A percentile compares a stretch with the other conserved stretches of the same genome.
These are phyloP conservation scores for Saccharum officinarum DNA, from an alignment of 176 grass and related monocot genomes.

Conservation along the genomic window DNA sequence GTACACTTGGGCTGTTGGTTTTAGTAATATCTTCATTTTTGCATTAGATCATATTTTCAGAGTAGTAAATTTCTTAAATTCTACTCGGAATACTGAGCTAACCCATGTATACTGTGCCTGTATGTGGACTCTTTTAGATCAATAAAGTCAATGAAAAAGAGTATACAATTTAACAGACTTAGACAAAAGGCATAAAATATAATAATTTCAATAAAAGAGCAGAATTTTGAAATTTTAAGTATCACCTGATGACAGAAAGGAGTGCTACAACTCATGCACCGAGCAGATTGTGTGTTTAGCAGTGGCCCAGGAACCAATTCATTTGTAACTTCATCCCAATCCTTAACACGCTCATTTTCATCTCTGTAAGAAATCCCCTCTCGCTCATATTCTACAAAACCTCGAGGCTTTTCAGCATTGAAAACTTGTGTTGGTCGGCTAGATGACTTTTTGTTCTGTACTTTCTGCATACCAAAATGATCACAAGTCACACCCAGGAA, in stretches of 20 bases:
- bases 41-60: neutral
- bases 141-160: neutral
- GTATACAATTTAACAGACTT: neutral
- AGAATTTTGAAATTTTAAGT: neutral
- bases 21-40: neutral
- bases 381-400: conserved; percentile 48
- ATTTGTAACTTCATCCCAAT: conserved; percentile 63
- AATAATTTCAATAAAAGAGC: neutral
- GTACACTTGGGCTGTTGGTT: neutral
- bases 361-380: conserved; percentile 45
- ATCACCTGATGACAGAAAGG: conserved; percentile 83
- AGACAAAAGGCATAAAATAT: neutral
- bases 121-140: neutral
- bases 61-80: neutral
- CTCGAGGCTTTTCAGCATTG: conserved; percentile 47
- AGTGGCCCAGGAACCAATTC: conserved; percentile 49
- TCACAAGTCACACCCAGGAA: conserved; percentile 9
- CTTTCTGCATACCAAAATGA: conserved; percentile 33
- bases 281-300: conserved; percentile 59
- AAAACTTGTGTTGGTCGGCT: conserved; percentile 45
- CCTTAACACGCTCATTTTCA: conserved; percentile 41
- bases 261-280: conserved; percentile 68
- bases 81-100: neutral
- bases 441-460: neutral
- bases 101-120: neutral